Base-by-base conservation (phyloP, 78 protist genomes). In the Anaeramoeba flamelloides region DNA sequence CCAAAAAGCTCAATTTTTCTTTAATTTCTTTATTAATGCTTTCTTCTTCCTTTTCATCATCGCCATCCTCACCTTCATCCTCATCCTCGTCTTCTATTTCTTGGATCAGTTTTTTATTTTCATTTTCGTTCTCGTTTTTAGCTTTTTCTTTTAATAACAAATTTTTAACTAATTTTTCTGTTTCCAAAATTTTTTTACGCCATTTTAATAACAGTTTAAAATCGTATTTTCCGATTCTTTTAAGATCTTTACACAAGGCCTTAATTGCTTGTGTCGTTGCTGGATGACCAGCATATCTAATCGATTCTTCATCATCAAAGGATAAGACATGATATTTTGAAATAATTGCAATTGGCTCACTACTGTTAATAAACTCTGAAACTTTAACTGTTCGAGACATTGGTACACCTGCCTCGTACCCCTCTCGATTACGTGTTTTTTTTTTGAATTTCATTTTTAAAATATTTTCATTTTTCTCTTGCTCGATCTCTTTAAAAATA, bases 221-320 rank as follows among this genome's bases (percentile, higher is more conserved):
- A 37, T 93, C 98, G 3, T 22, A n/a, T 84, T 86, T 92, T 39
- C 93, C 92, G 4, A 91, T 76, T 1, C 91, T 88, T 0, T 82
- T 41, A 3, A 92, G 40, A 80, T 94, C 96, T 31, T n/a, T 39
- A 36, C 81, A 39, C 40, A 33, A 78, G 36, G 41, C 86, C 1
- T 12, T 39, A 65, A 94, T 69, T 33, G 92, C 97, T 1, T n/a
- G 8, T 0, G 89, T 92, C 36, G 97, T 94, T 1, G 1, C 30
- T 36, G 79, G 83, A 82, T 90, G 69, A 3, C 79, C 31, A 22
- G 3, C 30, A 36, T 64, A 22, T 32, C 36, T 36, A 22, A 76
- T 53, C 69, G 38, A 38, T 37, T 31, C 1, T 26, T 79, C 84
- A 78, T 36, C 39, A 26, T 3, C 1, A 79, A 85, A 85, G 22